Base-by-base conservation (phyloP, 768 basidiomycete species). In the Boletus insuetus region DNA sequence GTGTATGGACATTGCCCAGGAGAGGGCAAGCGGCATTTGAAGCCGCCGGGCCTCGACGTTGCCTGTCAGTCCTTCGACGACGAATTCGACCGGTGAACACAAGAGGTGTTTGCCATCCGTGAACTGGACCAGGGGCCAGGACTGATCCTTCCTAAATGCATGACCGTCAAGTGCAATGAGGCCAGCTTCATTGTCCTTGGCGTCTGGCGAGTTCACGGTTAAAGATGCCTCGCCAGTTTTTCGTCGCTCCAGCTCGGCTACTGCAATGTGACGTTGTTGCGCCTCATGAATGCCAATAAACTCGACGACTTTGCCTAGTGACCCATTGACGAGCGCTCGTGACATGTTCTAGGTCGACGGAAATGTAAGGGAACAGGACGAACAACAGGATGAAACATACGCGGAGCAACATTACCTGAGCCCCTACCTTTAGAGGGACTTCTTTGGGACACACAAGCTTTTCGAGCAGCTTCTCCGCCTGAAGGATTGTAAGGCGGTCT, bases 1-100 rank as follows among this genome's bases (percentile, higher is more conserved):
- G 72, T 99, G 97, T 60, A 98, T 98, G 37, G 89, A 91, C 92
- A 98, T 96, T 0, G 96, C 95, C 94, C 95, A 98, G 0, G 95
- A 82, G 42, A 96, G 78, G 49, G 94, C 92, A 17, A 98, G 73
- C 0, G 92, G 92, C 0, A 96, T 65, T 84, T 94, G 65, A 24
- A 71, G 29, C 45, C 74, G 64, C 41, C 65, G 67, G 26, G 71
- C 74, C 53, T 77, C 75, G 26, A 63, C 6, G 16, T 62, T 64
- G 13, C 75, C 77, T 34, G 54, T 57, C 35, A 73, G 53, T 37
- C 69, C 73, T 42, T 70, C 63, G 16, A 77, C 66, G 0, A 58
- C 59, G 44, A 77, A 77, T 22, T 70, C 64, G 24, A 70, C 59
- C 0, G 75, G 74, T 4, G 68, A 62, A 47, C 69, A 69, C 45